Evolutionary conservation across 306 rosid genomes (phyloP).

Genomic region (Abrus precatorius): DNA sequence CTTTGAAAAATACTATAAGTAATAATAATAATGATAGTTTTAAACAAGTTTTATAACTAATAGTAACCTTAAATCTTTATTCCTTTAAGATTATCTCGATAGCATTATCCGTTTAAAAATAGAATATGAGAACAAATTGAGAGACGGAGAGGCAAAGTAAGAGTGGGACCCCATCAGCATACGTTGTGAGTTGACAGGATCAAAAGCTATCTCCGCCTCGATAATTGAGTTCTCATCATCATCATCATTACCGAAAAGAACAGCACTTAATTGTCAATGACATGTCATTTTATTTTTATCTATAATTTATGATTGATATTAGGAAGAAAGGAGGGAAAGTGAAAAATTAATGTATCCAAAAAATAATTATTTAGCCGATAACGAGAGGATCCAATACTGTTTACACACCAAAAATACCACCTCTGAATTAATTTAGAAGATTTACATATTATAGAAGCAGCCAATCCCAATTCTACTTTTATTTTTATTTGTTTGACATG

Average conservation of each 20-base stretch:
- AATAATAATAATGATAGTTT: background rate
- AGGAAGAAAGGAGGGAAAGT: too few species aligned
- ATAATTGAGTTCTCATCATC: background rate
- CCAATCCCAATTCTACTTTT: too few species aligned
- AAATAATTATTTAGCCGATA: too few species aligned
- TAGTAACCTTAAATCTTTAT: background rate
- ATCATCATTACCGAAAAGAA: background rate
- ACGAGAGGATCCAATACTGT: too few species aligned
- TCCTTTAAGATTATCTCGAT: conserved; percentile 17
- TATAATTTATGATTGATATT: background rate
- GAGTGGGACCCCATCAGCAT: conserved; percentile 18
- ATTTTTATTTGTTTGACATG: too few species aligned
- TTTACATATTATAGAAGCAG: too few species aligned
- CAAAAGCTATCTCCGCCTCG: background rate
- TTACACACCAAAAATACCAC: too few species aligned
- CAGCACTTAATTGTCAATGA: background rate
- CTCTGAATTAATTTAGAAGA: too few species aligned
- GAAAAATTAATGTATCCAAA: too few species aligned
- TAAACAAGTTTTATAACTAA: background rate
- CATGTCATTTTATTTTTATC: background rate
- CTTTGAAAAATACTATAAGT: background rate
- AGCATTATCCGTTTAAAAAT: conserved; percentile 16
- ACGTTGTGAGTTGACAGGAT: conserved; percentile 1
- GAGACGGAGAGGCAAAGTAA: background rate
- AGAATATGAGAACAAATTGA: background rate